Evolutionary conservation across 139 green algal genomes (phyloP).

Genomic region (Picochlorum costavermella): DNA sequence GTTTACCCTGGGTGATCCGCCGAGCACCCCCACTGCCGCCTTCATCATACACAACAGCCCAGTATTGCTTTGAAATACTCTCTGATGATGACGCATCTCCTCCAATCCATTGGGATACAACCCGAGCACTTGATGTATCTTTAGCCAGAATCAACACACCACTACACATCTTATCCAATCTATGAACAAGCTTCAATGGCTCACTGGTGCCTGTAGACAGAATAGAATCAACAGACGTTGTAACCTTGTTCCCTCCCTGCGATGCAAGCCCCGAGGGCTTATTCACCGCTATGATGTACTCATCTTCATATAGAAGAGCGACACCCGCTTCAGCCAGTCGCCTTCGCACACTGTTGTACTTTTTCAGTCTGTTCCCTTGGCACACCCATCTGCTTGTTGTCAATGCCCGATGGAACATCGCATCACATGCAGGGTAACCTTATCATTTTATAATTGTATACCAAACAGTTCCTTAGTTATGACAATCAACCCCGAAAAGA

Average conservation of each 20-base stretch:
- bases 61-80: constrained; percentile 20
- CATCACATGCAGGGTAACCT: too few species aligned
- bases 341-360: too few species aligned
- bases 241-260: constrained; percentile 32
- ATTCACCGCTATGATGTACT: constrained; percentile 50
- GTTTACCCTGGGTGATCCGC: background rate
- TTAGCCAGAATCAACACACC: constrained; percentile 50
- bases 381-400: too few species aligned
- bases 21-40: background rate
- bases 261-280: constrained; percentile 54
- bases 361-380: too few species aligned
- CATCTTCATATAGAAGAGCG: constrained; percentile 22
- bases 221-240: constrained; percentile 24
- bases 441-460: too few species aligned
- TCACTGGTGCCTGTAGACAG: constrained; percentile 12
- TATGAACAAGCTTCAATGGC: constrained; percentile 48
- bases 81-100: background rate
- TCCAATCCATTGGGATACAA: constrained; percentile 19
- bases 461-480: too few species aligned
- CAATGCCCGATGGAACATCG: too few species aligned
- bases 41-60: constrained; percentile 21
- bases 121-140: constrained; percentile 35
- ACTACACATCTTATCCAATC: constrained; percentile 44
- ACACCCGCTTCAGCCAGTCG: background rate
- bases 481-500: too few species aligned